Evolutionary conservation across 768 basidiomycete genomes (phyloP).

Genomic region (Kwoniella sp.): DNA sequence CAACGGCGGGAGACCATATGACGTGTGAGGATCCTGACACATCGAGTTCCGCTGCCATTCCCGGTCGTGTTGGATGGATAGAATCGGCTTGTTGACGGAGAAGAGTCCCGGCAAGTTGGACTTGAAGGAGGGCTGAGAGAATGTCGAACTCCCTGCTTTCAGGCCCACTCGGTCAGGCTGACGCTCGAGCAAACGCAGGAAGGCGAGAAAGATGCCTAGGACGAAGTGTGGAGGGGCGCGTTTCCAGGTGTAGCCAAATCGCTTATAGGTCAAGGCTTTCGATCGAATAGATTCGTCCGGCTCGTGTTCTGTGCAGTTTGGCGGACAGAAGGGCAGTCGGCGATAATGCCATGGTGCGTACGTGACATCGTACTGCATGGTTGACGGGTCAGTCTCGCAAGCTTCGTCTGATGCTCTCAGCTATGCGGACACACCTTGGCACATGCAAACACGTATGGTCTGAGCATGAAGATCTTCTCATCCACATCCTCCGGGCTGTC

Average conservation of each 20-base stretch:
- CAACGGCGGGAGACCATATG: slow-evolving; percentile 37
- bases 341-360: slow-evolving; percentile 45
- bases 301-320: slow-evolving; percentile 23
- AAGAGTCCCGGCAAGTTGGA: slow-evolving; percentile 18
- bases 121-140: slow-evolving; percentile 12
- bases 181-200: slow-evolving; percentile 39
- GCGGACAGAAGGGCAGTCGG: slow-evolving; percentile 32
- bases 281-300: slow-evolving; percentile 19
- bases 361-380: slow-evolving; percentile 36
- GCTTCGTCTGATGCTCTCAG: neutral
- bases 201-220: slow-evolving; percentile 30
- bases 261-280: slow-evolving; percentile 38
- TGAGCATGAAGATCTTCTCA: slow-evolving; percentile 51
- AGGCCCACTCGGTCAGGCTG: slow-evolving; percentile 34
- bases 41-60: slow-evolving; percentile 44
- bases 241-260: slow-evolving; percentile 44
- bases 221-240: slow-evolving; percentile 37
- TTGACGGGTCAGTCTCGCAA: neutral
- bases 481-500: slow-evolving; percentile 48
- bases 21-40: slow-evolving; percentile 42
- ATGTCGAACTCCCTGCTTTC: slow-evolving; percentile 20
- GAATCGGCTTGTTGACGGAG: slow-evolving; percentile 10
- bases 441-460: slow-evolving; percentile 52
- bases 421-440: slow-evolving; percentile 44
- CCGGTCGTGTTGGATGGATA: slow-evolving; percentile 34